Evolutionary conservation across 129 eudicot genomes (phyloP).

Genomic region (Glebionis coronaria): DNA sequence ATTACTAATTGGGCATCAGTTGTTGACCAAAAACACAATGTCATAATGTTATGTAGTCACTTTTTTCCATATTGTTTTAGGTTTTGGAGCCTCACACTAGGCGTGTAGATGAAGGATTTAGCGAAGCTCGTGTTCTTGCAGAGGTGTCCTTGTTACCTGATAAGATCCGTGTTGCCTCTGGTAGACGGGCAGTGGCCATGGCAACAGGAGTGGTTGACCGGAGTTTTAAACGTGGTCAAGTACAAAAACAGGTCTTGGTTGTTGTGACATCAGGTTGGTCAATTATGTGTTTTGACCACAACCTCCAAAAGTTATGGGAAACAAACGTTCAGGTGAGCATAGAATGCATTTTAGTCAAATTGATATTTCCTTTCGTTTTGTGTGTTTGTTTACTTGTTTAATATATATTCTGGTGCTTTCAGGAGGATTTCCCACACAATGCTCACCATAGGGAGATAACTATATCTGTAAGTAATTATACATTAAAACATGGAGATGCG

Average conservation of each 20-base stretch:
- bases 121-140: slow-evolving; percentile 86
- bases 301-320: slow-evolving; percentile 93
- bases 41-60: neutral
- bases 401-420: slow-evolving; percentile 10
- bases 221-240: slow-evolving; percentile 61
- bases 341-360: neutral
- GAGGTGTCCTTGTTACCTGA: slow-evolving; percentile 84
- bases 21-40: slow-evolving; percentile 8
- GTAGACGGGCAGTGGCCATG: slow-evolving; percentile 99
- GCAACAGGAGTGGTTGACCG: slow-evolving; percentile 89
- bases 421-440: slow-evolving; percentile 95
- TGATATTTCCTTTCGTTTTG: neutral
- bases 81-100: slow-evolving; percentile 87
- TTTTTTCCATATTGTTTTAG: slow-evolving; percentile 34
- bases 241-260: slow-evolving; percentile 85
- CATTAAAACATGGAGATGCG: slow-evolving; percentile 88
- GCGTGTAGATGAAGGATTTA: slow-evolving; percentile 93
- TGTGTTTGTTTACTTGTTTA: neutral
- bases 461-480: slow-evolving; percentile 78
- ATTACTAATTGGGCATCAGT: neutral
- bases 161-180: slow-evolving; percentile 84
- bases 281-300: slow-evolving; percentile 97
- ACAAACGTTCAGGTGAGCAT: slow-evolving; percentile 67
- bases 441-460: slow-evolving; percentile 95
- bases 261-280: slow-evolving; percentile 98